Evolutionary conservation across 306 rosid genomes (phyloP).

Genomic region (Malus asiatica): DNA sequence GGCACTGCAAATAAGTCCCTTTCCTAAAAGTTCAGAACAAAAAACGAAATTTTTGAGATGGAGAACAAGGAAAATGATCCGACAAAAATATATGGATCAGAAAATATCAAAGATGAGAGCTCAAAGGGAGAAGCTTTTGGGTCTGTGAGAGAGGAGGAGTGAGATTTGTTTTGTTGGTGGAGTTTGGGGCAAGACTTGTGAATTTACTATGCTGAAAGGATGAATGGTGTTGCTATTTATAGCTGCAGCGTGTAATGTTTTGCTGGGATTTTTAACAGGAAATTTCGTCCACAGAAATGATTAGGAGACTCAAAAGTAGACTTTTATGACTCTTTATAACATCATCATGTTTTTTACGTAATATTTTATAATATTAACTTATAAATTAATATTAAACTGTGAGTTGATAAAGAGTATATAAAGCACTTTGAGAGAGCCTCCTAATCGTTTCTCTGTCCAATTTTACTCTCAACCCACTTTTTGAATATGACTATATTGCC

Average conservation of each 20-base stretch:
- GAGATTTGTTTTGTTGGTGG: neutral
- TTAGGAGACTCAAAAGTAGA: too few relatives aligned
- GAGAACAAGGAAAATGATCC: neutral
- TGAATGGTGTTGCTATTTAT: slow-evolving; percentile 42
- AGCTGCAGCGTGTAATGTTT: slow-evolving; percentile 23
- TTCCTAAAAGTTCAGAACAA: neutral
- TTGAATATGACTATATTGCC: slow-evolving; percentile 4
- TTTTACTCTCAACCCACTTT: neutral
- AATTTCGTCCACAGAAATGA: neutral
- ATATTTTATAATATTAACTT: too few relatives aligned
- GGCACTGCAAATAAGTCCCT: slow-evolving; percentile 24
- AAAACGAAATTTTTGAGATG: neutral
- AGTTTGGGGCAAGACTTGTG: neutral
- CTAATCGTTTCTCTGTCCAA: neutral
- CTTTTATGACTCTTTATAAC: rapidly evolving
- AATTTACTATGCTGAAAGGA: neutral
- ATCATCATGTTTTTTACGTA: too few relatives aligned
- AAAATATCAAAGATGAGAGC: neutral
- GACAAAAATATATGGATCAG: slow-evolving; percentile 2
- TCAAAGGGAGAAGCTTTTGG: neutral
- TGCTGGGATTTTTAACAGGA: slow-evolving; percentile 6
- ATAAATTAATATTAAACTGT: too few relatives aligned
- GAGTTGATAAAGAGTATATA: rapidly evolving
- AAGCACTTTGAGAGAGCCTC: too few relatives aligned
- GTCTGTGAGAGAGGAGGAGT: neutral